Conservation (phyloP, 2,329 filamentous ascomycete species). For the Fusarium oligoseptatum region DNA sequence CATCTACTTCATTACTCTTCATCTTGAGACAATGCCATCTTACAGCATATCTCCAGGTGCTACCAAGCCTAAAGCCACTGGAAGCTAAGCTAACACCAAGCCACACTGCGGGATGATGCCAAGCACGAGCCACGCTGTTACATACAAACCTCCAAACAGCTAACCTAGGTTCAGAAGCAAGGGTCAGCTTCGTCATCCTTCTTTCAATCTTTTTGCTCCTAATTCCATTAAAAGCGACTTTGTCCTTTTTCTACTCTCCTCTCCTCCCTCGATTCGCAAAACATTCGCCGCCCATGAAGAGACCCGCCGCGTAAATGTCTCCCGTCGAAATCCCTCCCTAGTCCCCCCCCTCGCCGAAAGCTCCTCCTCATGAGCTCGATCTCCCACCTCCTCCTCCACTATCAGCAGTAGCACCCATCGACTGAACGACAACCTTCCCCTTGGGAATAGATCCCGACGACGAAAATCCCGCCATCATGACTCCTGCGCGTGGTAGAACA, state of each 20-base stretch:
- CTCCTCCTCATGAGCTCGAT: slow-evolving; percentile 35
- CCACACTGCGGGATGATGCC: slow-evolving; percentile 24
- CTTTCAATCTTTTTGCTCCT: slow-evolving; percentile 6
- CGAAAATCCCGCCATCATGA: slow-evolving; percentile 52
- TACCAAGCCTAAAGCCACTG: neutral
- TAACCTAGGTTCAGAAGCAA: slow-evolving; percentile 4
- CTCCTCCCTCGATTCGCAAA: neutral
- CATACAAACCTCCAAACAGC: neutral
- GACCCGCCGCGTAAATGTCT: slow-evolving; percentile 14
- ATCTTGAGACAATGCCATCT: neutral
- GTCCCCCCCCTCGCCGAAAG: slow-evolving; percentile 7
- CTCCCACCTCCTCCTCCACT: neutral
- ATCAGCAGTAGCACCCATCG: slow-evolving; percentile 13
- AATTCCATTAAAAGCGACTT: slow-evolving; percentile 7
- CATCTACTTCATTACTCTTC: neutral
- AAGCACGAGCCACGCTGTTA: slow-evolving; percentile 41
- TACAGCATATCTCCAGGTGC: neutral
- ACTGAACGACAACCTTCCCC: neutral
- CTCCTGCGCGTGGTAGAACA: slow-evolving; percentile 49
- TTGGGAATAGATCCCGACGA: neutral
- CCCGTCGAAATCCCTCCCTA: slow-evolving; percentile 11
- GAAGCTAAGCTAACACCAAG: slow-evolving; percentile 8
- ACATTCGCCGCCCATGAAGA: slow-evolving; percentile 4
- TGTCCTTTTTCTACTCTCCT: neutral
- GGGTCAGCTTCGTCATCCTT: slow-evolving; percentile 35